Conservation (phyloP, 345 rosid species). For the Eucalyptus fibrosa region DNA sequence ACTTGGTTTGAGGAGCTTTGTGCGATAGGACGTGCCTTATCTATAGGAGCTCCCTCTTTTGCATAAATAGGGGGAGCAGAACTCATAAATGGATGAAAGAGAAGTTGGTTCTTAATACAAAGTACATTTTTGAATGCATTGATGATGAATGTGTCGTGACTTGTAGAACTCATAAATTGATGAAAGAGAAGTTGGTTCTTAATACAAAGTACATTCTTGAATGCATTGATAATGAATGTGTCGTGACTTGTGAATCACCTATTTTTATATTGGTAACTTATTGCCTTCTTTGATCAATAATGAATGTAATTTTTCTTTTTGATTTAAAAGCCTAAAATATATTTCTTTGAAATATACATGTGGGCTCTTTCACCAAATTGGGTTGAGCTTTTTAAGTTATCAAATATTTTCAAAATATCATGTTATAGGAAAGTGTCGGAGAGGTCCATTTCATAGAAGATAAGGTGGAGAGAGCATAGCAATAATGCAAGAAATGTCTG, state of each 20-base stretch:
- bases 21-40: background rate
- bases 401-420: fast-evolving
- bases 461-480: background rate
- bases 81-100: background rate
- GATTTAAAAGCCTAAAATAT: background rate
- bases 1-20: background rate
- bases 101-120: background rate
- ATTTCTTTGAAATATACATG: background rate
- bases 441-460: background rate
- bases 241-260: background rate
- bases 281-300: background rate
- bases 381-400: background rate
- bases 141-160: background rate
- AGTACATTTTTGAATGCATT: background rate
- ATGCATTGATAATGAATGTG: background rate
- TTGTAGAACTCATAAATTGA: background rate
- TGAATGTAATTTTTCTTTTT: background rate
- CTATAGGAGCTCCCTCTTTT: background rate
- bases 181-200: background rate
- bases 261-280: background rate
- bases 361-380: background rate
- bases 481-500: background rate
- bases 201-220: background rate
- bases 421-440: background rate
- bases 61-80: background rate